Evolutionary conservation across 768 basidiomycete species (phyloP), one percentile per base, ranked within the genome.

Genomic region (Boletus reticuloceps): DNA sequence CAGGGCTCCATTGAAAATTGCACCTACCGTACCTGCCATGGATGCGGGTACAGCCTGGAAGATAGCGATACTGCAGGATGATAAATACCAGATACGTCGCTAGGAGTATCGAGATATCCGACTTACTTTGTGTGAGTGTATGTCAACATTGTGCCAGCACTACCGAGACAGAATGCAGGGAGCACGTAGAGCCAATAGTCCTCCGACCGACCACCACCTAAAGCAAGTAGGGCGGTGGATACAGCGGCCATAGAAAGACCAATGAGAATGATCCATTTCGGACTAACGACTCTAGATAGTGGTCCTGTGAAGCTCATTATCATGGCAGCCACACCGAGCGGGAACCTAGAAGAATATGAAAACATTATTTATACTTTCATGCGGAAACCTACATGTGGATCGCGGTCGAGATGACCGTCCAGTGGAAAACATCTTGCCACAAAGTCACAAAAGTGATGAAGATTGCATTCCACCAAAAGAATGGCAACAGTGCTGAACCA

Each of bases 11-110:
- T 80, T 81, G 72, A 82, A 81, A 39, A 84, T 77, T 17, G 82
- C 83, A 19, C 80, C 80, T 16, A 82, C 75, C 6, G 77, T 79
- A 39, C 83, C 82, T 5, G 80, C 74, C 62, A 79, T 76, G n/a
- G 72, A 70, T 9, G 77, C 54, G 6, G 81, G 81, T 6, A 75
- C 75, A 37, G 74, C 74, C 53, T 72, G 75, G 66, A 84, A 76
- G 39, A 83, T 73, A 14, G 80, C 79, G 44, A 83, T 78, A 59
- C 79, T 82, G 50, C 3, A 17, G 44, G 50, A 46, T 3, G 25
- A 34, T 45, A 6, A 42, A 38, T 36, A 25, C 59, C 14, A 51
- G 37, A 12, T 50, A 14, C 16, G 22, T 47, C 5, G 19, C 20
- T 52, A 22, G 40, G 14, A 12, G 25, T 7, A 9, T 4, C 39